These are phyloP conservation scores for slime mould (Dictyostelium discoideum) DNA, from an alignment of 78 protist genomes.

Conservation along the genomic window DNA sequence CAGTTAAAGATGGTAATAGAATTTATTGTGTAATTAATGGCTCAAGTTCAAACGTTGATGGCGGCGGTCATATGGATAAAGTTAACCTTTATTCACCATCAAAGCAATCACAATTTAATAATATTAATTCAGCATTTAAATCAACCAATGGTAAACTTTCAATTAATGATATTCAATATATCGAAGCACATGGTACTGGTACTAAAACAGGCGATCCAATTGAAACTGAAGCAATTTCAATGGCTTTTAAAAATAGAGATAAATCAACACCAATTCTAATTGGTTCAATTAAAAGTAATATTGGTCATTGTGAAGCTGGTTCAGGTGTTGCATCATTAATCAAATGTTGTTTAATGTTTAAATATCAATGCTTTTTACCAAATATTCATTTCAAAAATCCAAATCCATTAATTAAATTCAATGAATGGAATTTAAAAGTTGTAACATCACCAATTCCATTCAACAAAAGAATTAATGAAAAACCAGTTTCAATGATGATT, in stretches of 20 bases:
- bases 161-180: constrained; percentile 32
- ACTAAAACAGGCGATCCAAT: constrained; percentile 78
- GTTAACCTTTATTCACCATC: constrained; percentile 5
- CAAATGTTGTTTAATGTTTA: constrained; percentile 48
- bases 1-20: constrained; percentile 22
- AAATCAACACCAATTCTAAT: not conserved
- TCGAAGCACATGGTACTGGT: constrained; percentile 86
- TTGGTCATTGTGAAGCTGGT: constrained; percentile 77
- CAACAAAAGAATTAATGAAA: not conserved
- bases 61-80: not conserved
- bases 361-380: constrained; percentile 40
- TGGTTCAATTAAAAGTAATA: not conserved
- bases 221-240: constrained; percentile 48
- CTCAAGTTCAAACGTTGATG: constrained; percentile 18
- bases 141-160: not conserved
- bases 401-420: constrained; percentile 64
- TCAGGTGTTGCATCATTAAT: constrained; percentile 41
- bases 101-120: constrained; percentile 3
- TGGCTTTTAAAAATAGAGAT: not conserved
- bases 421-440: constrained; percentile 45
- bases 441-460: constrained; percentile 43
- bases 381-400: constrained; percentile 55
- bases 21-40: constrained; percentile 39
- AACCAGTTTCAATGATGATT: constrained; percentile 24
- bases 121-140: not conserved